phyloP scores from a whole-genome alignment of 805 yeast species.

The Kodamaea restingae region DNA sequence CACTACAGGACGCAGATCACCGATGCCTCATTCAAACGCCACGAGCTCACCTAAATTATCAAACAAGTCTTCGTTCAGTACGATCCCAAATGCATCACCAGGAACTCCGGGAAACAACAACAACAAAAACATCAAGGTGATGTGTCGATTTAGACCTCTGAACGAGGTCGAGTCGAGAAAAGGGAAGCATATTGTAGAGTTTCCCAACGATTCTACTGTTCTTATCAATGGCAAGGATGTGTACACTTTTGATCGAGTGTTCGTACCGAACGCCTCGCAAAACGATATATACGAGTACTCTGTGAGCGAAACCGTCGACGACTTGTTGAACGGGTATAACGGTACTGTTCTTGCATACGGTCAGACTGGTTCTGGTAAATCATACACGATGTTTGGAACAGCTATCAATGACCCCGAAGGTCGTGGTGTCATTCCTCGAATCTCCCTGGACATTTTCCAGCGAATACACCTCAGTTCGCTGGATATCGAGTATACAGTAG shows the following conservation, averaged over 20 bases:
- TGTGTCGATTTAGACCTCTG: slow-evolving; percentile 69
- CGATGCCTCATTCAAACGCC: background rate
- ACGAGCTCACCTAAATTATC: background rate
- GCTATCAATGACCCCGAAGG: slow-evolving; percentile 26
- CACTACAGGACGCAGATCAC: background rate
- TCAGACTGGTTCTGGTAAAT: slow-evolving; percentile 74
- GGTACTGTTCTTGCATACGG: slow-evolving; percentile 79
- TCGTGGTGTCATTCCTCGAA: slow-evolving; percentile 68
- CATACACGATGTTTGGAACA: slow-evolving; percentile 74
- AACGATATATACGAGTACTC: slow-evolving; percentile 55
- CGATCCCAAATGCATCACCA: background rate
- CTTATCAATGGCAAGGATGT: slow-evolving; percentile 24
- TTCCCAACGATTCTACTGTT: slow-evolving; percentile 26
- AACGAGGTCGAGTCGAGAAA: slow-evolving; percentile 28
- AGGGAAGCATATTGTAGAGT: slow-evolving; percentile 18
- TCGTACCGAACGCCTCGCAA: slow-evolving; percentile 50
- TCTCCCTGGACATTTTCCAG: slow-evolving; percentile 61
- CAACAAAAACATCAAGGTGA: slow-evolving; percentile 52
- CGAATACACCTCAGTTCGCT: slow-evolving; percentile 43
- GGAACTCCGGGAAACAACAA: slow-evolving; percentile 1
- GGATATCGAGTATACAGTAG: slow-evolving; percentile 60
- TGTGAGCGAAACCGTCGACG: slow-evolving; percentile 60
- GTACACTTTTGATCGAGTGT: slow-evolving; percentile 66
- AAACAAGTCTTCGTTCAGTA: background rate
- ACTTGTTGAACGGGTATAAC: slow-evolving; percentile 69